Conservation (phyloP, 352 stramenopile species). For the Phytophthora constricta region DNA sequence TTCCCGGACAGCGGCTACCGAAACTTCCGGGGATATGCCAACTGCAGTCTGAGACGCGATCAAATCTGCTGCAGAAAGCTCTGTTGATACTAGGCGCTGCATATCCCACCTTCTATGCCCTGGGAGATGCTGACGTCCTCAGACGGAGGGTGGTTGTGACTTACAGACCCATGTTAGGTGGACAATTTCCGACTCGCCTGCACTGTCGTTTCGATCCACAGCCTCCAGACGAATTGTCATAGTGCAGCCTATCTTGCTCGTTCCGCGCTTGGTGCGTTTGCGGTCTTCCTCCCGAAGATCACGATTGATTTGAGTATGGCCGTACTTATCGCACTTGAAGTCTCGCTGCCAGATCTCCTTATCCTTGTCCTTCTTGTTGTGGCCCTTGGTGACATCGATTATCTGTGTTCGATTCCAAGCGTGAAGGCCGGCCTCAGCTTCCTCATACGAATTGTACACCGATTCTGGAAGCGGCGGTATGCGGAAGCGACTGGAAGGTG, state of each 20-base stretch:
- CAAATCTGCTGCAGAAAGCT: background rate
- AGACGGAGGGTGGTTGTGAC: slow-evolving; percentile 5
- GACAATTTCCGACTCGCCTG: background rate
- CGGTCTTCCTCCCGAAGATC: background rate
- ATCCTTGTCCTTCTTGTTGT: slow-evolving; percentile 12
- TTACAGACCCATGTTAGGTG: background rate
- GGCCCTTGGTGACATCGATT: slow-evolving; percentile 11
- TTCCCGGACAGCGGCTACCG: background rate
- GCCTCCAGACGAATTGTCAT: slow-evolving; percentile 14
- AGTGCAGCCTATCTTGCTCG: slow-evolving; percentile 4
- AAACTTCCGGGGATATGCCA: background rate
- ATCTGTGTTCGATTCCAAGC: background rate
- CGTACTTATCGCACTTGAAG: slow-evolving; percentile 7
- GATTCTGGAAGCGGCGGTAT: background rate
- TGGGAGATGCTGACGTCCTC: background rate
- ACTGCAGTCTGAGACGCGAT: background rate
- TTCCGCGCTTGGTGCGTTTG: background rate
- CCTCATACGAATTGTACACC: background rate
- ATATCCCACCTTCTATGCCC: background rate
- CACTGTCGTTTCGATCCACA: background rate
- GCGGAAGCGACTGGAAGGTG: background rate
- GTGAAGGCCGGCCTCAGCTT: slow-evolving; percentile 7
- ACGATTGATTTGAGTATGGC: background rate
- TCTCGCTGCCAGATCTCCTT: slow-evolving; percentile 4
- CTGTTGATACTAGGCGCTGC: background rate